Percentiles rank a stretch among this genome's conserved stretches.
Conservation (phyloP, 208 protist species). For the Leishmania tarentolae region DNA sequence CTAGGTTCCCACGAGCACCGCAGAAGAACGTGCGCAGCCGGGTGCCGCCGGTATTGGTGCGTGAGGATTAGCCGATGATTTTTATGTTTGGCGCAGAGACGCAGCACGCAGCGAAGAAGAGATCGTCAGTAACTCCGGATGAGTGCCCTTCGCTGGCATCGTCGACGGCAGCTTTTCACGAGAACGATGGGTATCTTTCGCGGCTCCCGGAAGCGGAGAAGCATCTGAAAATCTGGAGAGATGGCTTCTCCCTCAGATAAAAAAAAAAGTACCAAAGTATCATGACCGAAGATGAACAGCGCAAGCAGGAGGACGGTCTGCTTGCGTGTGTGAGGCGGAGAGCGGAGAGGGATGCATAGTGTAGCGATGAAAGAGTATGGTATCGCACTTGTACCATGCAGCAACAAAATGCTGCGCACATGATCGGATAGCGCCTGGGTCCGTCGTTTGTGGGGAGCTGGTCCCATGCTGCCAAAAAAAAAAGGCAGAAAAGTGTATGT, state of each 20-base stretch:
- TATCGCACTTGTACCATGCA: not conserved
- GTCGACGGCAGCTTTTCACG: not conserved
- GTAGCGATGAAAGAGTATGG: not conserved
- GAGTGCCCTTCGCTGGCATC: not conserved
- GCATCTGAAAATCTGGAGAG: not conserved
- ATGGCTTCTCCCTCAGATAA: not conserved
- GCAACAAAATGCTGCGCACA: not conserved
- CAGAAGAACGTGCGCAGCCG: not conserved
- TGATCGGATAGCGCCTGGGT: not conserved
- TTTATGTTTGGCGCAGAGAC: not conserved
- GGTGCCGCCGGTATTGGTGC: not conserved
- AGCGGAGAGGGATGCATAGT: not conserved
- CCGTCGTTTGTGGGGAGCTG: not conserved
- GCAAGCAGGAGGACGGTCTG: not conserved
- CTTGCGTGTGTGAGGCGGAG: not conserved
- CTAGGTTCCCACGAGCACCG: not conserved
- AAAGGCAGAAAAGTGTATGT: not conserved
- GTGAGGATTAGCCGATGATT: not conserved
- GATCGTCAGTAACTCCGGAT: not conserved
- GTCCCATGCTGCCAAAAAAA: not conserved
- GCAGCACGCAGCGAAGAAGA: not conserved
- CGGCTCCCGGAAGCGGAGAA: not conserved
- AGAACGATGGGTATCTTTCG: not conserved
- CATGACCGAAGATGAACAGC: not conserved
- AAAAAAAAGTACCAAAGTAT: not conserved